Evolutionary conservation across 2,329 filamentous ascomycete species (phyloP).

Genomic region (Fusarium annulatum): DNA sequence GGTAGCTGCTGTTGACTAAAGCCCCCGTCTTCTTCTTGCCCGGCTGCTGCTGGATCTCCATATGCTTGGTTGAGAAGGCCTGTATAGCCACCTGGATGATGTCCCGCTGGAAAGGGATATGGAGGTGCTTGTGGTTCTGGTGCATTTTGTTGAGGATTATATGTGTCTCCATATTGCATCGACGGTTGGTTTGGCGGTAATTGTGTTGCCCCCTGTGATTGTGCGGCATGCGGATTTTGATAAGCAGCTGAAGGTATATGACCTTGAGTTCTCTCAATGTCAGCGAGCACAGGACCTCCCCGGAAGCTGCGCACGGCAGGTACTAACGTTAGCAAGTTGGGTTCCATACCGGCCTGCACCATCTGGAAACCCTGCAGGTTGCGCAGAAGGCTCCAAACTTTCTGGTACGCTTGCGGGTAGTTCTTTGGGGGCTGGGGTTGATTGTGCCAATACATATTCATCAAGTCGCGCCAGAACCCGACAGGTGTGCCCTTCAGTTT

Average conservation of each 20-base stretch:
- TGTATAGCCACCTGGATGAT: neutral
- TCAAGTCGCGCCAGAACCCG: neutral
- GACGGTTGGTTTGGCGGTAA: neutral
- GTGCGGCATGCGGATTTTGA: neutral
- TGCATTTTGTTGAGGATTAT: neutral
- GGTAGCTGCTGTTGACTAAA: neutral
- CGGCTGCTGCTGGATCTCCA: neutral
- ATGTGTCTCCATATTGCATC: neutral
- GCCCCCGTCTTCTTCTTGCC: neutral
- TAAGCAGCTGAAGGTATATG: neutral
- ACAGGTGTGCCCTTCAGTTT: neutral
- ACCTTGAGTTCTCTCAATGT: neutral
- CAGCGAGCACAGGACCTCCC: slow-evolving; percentile 14
- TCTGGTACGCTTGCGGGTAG: neutral
- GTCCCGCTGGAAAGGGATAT: neutral
- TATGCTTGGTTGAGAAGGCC: no score
- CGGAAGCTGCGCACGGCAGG: neutral
- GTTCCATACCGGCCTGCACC: fast-evolving
- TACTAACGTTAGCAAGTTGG: no score
- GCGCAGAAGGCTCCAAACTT: neutral
- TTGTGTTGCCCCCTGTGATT: neutral
- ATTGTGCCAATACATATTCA: fast-evolving
- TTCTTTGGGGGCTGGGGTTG: neutral
- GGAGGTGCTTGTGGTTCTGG: neutral
- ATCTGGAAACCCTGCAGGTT: neutral